Conservation (phyloP, 2,329 filamentous ascomycete genomes). For the Fusarium coicis region DNA sequence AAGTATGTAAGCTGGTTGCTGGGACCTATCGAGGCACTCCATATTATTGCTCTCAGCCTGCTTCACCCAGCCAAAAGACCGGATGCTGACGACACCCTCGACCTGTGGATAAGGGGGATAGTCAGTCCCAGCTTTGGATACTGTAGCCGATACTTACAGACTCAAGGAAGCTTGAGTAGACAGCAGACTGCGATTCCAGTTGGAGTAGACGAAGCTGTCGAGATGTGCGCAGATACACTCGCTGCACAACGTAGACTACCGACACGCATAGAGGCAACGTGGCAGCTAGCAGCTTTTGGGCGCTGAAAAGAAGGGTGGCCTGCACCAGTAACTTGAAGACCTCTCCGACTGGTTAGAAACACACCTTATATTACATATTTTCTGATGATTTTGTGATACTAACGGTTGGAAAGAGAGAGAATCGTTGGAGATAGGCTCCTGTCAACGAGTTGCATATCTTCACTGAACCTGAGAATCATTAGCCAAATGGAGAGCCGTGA, state of each 20-base stretch:
- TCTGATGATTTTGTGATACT: background rate
- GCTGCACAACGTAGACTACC: background rate
- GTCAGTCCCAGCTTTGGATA: accelerated
- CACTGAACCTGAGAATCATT: background rate
- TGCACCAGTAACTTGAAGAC: background rate
- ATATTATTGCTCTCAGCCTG: background rate
- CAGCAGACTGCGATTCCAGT: background rate
- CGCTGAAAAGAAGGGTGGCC: background rate
- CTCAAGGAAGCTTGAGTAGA: background rate
- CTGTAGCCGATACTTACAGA: accelerated
- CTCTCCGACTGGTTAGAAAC: background rate
- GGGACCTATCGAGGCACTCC: background rate
- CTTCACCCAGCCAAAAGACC: background rate
- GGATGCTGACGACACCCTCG: background rate
- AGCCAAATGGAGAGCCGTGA: accelerated
- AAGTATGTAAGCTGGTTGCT: background rate
- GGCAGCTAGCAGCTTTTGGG: background rate
- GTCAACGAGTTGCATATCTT: background rate
- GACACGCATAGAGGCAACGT: background rate
- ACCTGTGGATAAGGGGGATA: background rate
- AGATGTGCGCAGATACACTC: background rate
- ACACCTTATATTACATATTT: too few species aligned
- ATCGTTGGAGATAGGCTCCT: background rate
- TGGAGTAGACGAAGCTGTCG: background rate
- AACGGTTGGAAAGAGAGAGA: background rate